phyloP scores from a whole-genome alignment of 495 filamentous ascomycete species.

The Penicillium chermesinum region DNA sequence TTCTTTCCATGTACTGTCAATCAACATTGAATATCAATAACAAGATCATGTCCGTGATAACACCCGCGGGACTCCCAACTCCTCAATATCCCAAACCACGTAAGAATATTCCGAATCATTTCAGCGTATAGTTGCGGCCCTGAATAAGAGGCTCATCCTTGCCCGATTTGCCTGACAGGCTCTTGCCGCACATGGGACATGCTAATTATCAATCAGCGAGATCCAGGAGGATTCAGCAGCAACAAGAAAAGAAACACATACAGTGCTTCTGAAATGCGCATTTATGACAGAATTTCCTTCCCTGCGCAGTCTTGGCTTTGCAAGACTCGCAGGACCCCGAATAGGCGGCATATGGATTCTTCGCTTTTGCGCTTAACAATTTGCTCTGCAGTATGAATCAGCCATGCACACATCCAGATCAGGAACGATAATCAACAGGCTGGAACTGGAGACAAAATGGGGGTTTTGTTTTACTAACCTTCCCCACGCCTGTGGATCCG shows the following conservation, averaged over 20 bases:
- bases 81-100: no score
- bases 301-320: slow-evolving; percentile 61
- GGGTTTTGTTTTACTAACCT: no score
- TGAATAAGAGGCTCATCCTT: slow-evolving; percentile 51
- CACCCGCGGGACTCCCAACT: no score
- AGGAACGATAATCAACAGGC: slow-evolving; percentile 6
- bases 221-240: not conserved
- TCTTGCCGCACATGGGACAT: slow-evolving; percentile 64
- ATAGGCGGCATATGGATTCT: slow-evolving; percentile 68
- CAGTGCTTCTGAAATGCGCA: slow-evolving; percentile 64
- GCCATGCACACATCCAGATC: not conserved
- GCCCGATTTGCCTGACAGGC: slow-evolving; percentile 38
- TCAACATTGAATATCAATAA: slow-evolving; percentile 13
- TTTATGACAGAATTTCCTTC: slow-evolving; percentile 56
- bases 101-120: slow-evolving; percentile 57
- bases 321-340: slow-evolving; percentile 55
- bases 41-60: no score
- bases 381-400: slow-evolving; percentile 48
- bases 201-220: slow-evolving; percentile 36
- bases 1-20: slow-evolving; percentile 25
- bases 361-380: slow-evolving; percentile 59
- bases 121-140: slow-evolving; percentile 56
- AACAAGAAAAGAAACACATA: slow-evolving; percentile 24
- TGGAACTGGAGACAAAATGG: no score
- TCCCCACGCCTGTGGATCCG: slow-evolving; percentile 35